phyloP scores from a whole-genome alignment of 192 early-diverging fungal genomes.

The Podila minutissima region DNA sequence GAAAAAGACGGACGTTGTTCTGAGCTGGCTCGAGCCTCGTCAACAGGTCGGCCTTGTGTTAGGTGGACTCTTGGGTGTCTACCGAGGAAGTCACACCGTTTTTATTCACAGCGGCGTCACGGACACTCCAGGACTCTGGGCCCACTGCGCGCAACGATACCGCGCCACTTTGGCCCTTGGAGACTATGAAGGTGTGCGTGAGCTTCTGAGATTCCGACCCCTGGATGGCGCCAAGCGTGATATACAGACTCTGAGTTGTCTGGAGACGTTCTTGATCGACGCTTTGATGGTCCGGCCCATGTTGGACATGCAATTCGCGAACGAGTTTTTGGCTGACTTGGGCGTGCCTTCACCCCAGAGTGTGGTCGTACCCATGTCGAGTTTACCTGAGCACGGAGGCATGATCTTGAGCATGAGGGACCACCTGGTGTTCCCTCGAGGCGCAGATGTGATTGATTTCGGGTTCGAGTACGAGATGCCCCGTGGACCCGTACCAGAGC shows the following conservation, averaged over 20 bases:
- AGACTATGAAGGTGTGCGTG: slow-evolving; percentile 74
- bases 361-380: slow-evolving; percentile 72
- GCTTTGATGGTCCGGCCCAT: slow-evolving; percentile 60
- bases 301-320: slow-evolving; percentile 63
- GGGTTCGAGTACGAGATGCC: slow-evolving; percentile 48
- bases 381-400: slow-evolving; percentile 80
- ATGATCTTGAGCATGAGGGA: slow-evolving; percentile 79
- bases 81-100: slow-evolving; percentile 74
- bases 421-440: slow-evolving; percentile 56
- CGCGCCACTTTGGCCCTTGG: slow-evolving; percentile 72
- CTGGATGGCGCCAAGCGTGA: slow-evolving; percentile 68
- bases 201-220: slow-evolving; percentile 64
- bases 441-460: slow-evolving; percentile 51
- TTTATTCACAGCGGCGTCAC: slow-evolving; percentile 70
- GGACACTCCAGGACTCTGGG: slow-evolving; percentile 75
- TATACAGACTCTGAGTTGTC: slow-evolving; percentile 61
- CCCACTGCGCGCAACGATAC: slow-evolving; percentile 74
- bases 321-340: slow-evolving; percentile 57
- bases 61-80: slow-evolving; percentile 73
- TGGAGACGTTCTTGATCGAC: slow-evolving; percentile 73
- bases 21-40: slow-evolving; percentile 80
- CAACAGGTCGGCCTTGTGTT: slow-evolving; percentile 83
- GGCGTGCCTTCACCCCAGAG: slow-evolving; percentile 54
- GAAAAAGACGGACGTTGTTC: slow-evolving; percentile 61
- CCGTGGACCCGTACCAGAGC: slow-evolving; percentile 31